phyloP scores from a whole-genome alignment of 202 grass and related monocot species.

The Digitaria exilis region DNA sequence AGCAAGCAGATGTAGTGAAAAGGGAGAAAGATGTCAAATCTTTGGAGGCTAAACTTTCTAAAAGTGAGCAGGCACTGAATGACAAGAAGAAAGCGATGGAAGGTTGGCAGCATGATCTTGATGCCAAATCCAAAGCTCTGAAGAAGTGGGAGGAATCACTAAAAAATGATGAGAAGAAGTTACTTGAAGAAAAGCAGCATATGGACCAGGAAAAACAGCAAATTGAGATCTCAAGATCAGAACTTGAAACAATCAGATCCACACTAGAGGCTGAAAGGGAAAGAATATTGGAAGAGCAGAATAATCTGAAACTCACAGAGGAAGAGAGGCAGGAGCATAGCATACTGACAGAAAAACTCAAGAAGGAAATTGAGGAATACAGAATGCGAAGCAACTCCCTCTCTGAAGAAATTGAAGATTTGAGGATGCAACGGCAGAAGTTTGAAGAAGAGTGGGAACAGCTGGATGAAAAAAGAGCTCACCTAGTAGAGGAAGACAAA shows the following conservation, averaged over 20 bases:
- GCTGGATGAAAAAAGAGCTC: slow-evolving; percentile 81
- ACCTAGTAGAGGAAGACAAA: slow-evolving; percentile 59
- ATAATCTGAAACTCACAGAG: slow-evolving; percentile 69
- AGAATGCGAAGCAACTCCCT: slow-evolving; percentile 77
- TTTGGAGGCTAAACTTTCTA: slow-evolving; percentile 58
- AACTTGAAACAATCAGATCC: slow-evolving; percentile 66
- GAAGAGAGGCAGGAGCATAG: slow-evolving; percentile 79
- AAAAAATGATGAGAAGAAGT: slow-evolving; percentile 57
- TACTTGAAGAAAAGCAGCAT: slow-evolving; percentile 64
- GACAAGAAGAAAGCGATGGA: slow-evolving; percentile 61
- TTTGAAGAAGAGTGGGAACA: slow-evolving; percentile 97
- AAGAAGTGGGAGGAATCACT: slow-evolving; percentile 80
- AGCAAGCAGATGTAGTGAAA: slow-evolving; percentile 52
- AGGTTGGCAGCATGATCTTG: slow-evolving; percentile 69
- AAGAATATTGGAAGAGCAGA: slow-evolving; percentile 66
- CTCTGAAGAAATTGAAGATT: slow-evolving; percentile 74
- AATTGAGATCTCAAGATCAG: slow-evolving; percentile 50
- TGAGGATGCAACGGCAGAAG: slow-evolving; percentile 73
- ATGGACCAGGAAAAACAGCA: slow-evolving; percentile 48
- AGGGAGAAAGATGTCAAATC: slow-evolving; percentile 66
- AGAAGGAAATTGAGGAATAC: slow-evolving; percentile 91
- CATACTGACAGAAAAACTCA: slow-evolving; percentile 58
- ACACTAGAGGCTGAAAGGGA: slow-evolving; percentile 65
- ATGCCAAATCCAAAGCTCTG: slow-evolving; percentile 70
- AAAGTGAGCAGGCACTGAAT: slow-evolving; percentile 64